These are phyloP conservation scores for Kwoniella botswanensis DNA, from an alignment of 768 basidiomycete genomes.

Conservation along the genomic window DNA sequence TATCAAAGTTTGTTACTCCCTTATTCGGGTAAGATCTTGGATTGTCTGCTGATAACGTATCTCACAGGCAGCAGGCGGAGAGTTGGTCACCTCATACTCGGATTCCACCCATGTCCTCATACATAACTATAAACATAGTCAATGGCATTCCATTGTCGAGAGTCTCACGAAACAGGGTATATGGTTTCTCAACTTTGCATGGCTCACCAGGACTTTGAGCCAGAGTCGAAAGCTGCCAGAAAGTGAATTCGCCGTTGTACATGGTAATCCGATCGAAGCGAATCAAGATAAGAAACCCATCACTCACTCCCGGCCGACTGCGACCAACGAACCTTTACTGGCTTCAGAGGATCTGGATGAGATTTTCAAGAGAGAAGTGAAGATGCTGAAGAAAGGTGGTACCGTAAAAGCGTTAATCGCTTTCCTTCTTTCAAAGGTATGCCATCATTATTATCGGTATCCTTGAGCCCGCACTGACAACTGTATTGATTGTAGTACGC, in stretches of 20 bases:
- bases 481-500: background rate
- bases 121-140: slow-evolving; percentile 22
- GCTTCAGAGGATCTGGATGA: slow-evolving; percentile 1
- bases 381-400: slow-evolving; percentile 5
- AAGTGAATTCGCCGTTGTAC: slow-evolving; percentile 9
- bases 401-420: slow-evolving; percentile 3
- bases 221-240: slow-evolving; percentile 22
- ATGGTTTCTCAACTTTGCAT: slow-evolving; percentile 26
- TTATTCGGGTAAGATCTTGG: background rate
- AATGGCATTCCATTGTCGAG: slow-evolving; percentile 31
- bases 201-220: slow-evolving; percentile 23
- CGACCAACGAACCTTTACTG: background rate
- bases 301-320: background rate
- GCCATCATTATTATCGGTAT: background rate
- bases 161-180: slow-evolving; percentile 19
- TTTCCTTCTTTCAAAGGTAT: slow-evolving; percentile 14
- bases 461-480: background rate
- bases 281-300: background rate
- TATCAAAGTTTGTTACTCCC: slow-evolving; percentile 21
- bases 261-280: slow-evolving; percentile 1
- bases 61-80: slow-evolving; percentile 23
- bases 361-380: slow-evolving; percentile 15
- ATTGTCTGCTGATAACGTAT: background rate
- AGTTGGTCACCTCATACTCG: slow-evolving; percentile 20
- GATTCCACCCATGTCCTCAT: slow-evolving; percentile 40